Evolutionary conservation across 805 yeast species (phyloP), one percentile per base, ranked within the genome.

Genomic region (Schwanniomyces sp.): DNA sequence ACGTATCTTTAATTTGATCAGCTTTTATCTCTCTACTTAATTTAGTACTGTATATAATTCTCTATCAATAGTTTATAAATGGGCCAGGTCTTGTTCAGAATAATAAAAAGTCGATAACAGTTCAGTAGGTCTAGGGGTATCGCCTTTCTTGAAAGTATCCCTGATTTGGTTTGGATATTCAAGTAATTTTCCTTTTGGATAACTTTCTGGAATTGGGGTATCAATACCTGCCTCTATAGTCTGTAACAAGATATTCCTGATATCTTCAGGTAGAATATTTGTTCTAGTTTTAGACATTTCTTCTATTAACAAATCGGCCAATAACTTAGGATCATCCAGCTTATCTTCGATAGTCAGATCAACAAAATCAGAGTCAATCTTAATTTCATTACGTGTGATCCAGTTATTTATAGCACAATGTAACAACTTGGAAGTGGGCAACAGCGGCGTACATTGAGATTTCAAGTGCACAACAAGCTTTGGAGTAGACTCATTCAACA

Each of bases 71-170:
- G 3, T 26, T 46, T 54, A 57, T 42, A 57, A 55, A 53, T 56
- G 62, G 14, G 56, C 50, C 18, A 49, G 49, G 34, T 59, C 59
- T 18, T 36, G 54, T 24, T 53, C 60, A 21, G 58, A 60, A 45
- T 58, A 60, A 47, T 61, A 63, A 52, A 55, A 69, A 12, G 57
- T 54, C 9, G 54, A 48, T 43, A 69, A 57, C 2, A 59, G 58
- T 17, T 51, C 50, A 38, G 59, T 59, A 1, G 95, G 90, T 43
- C 60, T 64, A 8, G 94, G 88, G n/a, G 83, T 76, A 1, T 80
- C 79, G 0, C 91, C 85, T 43, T 81, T 58, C 39, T 69, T 70
- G 52, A 81, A 64, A 2, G 64, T 60, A 16, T 81, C 64, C 63
- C 85, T 86, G 75, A 88, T 87, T 25, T 66, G 72, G 1, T 80